Percentiles rank a stretch among this genome's conserved stretches.
phyloP scores from a whole-genome alignment of 2,329 filamentous ascomycete genomes.

The Phoma sp. region DNA sequence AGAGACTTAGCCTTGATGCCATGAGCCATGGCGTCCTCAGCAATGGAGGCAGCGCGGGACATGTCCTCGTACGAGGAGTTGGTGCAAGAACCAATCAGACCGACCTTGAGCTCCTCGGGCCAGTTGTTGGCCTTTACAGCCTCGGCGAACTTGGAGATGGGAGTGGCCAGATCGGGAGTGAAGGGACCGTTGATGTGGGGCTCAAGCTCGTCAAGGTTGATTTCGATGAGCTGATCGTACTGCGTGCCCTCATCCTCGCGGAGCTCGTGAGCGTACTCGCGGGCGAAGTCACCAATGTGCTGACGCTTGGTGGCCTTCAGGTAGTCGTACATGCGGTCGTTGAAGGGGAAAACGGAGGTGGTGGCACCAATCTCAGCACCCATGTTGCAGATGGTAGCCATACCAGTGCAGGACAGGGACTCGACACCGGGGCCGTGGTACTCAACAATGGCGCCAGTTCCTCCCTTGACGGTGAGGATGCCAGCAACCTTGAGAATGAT shows the following conservation, averaged over 20 bases:
- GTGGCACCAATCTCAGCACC: constrained; percentile 74
- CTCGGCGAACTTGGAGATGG: constrained; percentile 96
- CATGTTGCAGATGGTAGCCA: constrained; percentile 73
- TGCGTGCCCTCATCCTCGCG: constrained; percentile 86
- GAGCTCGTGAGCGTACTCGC: constrained; percentile 83
- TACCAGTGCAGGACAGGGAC: constrained; percentile 79
- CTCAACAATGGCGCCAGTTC: constrained; percentile 88
- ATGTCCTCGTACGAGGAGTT: constrained; percentile 92
- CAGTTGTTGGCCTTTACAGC: constrained; percentile 93
- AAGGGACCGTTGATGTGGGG: constrained; percentile 99
- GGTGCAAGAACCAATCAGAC: constrained; percentile 97
- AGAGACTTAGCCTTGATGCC: constrained; percentile 91
- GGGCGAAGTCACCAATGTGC: constrained; percentile 88
- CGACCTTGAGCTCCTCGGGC: constrained; percentile 96
- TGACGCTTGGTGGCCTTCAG: constrained; percentile 87
- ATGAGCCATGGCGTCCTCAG: constrained; percentile 86
- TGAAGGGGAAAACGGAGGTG: constrained; percentile 96
- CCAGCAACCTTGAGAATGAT: constrained; percentile 98
- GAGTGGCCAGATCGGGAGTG: constrained; percentile 96
- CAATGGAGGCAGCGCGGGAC: constrained; percentile 90
- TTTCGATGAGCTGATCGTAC: constrained; percentile 95
- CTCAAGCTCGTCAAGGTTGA: constrained; percentile 93
- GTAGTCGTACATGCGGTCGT: constrained; percentile 97
- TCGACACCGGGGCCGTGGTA: constrained; percentile 77
- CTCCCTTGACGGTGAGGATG: constrained; percentile 96